Base-by-base conservation (phyloP, 2,329 filamentous ascomycete species). In the Laburnicola sp. region DNA sequence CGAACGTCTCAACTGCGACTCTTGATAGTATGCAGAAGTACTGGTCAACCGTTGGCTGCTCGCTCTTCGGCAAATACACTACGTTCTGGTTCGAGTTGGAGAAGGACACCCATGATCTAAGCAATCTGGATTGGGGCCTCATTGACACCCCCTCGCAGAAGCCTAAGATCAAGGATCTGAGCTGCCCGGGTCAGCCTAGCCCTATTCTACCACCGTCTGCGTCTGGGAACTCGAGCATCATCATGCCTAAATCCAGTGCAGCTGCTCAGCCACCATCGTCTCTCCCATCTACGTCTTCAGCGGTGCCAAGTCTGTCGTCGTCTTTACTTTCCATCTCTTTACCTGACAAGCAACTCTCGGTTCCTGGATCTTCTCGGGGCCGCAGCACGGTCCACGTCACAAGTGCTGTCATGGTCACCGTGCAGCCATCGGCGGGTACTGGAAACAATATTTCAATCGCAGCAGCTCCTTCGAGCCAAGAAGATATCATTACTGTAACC, bases 1-100 rank as follows among this genome's bases (percentile, higher is more conserved):
- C 50, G 1, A 45, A 51, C 9, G 31, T 48, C 7, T 11, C 16
- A 11, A 25, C 23, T 21, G 44, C 27, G 21, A 41, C 10, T 26
- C 8, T 48, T 8, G 50, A 62, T 2, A 64, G 65, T 10, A 51
- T 66, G 16, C 63, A 69, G 31, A 54, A 44, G 34, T 71, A 64
- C 34, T 71, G 66, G 68, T 63, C 34, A 1, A 55, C 66, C 2
- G 66, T 71, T 2, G 68, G 62, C 1, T 72, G 69, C 45, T 48
- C 56, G 2, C 44, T 67, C 0, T 61, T 73, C 28, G 65, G 65
- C 7, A 65, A 63, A 26, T 61, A 66, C 39, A 67, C 63, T n/a
- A 64, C 59, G 0, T 73, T 64, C 42, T 72, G 68, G 65, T 72
- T 69, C 35, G 55, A 68, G 50, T 51, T 72, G 3, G 48, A 65